Conservation (phyloP, 305 asterid genomes). For the Solanum hybrid region DNA sequence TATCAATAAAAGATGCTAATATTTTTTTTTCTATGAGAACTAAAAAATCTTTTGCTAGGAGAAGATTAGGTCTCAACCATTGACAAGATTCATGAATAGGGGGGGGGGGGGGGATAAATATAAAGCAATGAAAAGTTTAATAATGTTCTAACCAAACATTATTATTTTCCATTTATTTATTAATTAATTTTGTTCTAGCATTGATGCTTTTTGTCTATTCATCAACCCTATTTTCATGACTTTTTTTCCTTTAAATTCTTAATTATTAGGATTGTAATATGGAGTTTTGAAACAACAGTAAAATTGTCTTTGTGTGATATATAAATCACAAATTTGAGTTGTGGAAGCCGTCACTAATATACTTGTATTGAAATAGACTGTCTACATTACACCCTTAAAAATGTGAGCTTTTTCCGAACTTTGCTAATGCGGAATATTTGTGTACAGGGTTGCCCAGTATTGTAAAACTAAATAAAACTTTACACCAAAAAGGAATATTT, state of each 20-base stretch:
- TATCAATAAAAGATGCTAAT: background rate
- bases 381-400: background rate
- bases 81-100: background rate
- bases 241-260: background rate
- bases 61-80: constrained; percentile 3
- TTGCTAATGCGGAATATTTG: background rate
- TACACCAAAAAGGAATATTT: background rate
- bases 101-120: background rate
- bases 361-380: background rate
- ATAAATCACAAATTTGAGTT: fast-evolving
- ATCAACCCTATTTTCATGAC: background rate
- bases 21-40: background rate
- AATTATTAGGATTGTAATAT: background rate
- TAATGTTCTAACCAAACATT: background rate
- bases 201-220: background rate
- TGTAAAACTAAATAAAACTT: background rate
- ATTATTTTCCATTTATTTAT: background rate
- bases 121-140: background rate
- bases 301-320: background rate
- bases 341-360: background rate
- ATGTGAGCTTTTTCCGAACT: fast-evolving
- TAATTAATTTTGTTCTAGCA: background rate
- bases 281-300: background rate
- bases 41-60: background rate
- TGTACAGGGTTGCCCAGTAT: background rate